Base-by-base conservation (phyloP, 495 filamentous ascomycete genomes). In the Aspergillus sclerotioniger region DNA sequence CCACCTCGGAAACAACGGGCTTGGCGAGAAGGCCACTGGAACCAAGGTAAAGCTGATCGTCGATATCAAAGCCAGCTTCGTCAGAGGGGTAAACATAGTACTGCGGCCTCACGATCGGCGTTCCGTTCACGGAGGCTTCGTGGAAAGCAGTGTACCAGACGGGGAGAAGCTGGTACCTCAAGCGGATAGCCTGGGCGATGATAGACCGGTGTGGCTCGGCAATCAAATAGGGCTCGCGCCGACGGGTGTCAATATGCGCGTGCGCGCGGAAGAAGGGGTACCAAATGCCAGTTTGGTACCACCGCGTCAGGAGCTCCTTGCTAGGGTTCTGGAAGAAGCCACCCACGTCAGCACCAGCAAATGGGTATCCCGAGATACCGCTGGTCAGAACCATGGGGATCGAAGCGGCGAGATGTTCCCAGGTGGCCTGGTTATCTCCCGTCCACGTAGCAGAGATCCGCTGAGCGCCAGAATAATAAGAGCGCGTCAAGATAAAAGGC, bases 201-300 rank as follows among this genome's bases (percentile, higher is more conserved):
- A 96, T 96, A 33, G 82, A 80, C 21, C 84, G 88, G 71, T 96
- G 90, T 0, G 92, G 93, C 60, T 93, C 87, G 41, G 88, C 89
- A 17, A 84, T 81, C 32, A 98, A 78, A 69, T 97, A 98, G 5
- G 95, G 94, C 78, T 98, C 94, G 37, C 94, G 87, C 12, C 94
- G 87, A 21, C 94, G 89, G 48, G 93, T 88, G 65, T 98, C 94
- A 60, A 97, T 97, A 69, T 98, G 94, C 16, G 94, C 94, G 66
- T 98, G 94, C n/a, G 83, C 94, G 41, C 94, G 89, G 88, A 97
- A 96, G 81, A 98, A 98, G 19, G 94, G 94, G 70, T 98, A 98
- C 84, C 96, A 98, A 41, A 90, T 90, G 53, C 94, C 95, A 39
- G 91, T 84, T 71, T 98, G 94, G 72, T 96, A 98, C 94, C 95